Conservation (phyloP, 2,329 filamentous ascomycete genomes). For the Ascosphaera acerosa region DNA sequence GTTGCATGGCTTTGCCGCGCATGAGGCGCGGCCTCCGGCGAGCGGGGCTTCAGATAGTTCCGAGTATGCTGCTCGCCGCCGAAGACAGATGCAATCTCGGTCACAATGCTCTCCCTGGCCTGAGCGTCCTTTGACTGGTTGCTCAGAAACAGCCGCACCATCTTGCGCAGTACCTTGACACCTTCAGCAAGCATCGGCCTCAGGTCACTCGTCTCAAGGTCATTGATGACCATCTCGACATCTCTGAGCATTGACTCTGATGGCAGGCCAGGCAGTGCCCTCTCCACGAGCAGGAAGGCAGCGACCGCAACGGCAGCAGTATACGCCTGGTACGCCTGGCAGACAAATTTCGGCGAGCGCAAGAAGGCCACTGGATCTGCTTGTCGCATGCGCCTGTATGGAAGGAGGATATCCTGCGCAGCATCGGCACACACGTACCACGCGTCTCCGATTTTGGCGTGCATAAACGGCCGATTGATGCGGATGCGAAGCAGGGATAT, state of each 20-base stretch:
- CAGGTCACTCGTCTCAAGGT: constrained; percentile 7
- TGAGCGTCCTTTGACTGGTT: constrained; percentile 5
- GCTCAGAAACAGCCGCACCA: constrained; percentile 9
- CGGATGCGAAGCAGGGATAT: constrained; percentile 10
- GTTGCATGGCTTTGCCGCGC: no score
- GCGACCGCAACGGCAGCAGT: constrained; percentile 10
- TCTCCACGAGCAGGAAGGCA: constrained; percentile 9
- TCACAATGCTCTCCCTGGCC: constrained; percentile 7
- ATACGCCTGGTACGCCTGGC: constrained; percentile 10
- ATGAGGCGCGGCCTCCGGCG: neutral
- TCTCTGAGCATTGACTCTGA: constrained; percentile 7
- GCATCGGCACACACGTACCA: constrained; percentile 8
- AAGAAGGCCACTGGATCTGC: constrained; percentile 6
- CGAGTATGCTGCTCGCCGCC: constrained; percentile 9
- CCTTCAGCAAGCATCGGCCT: constrained; percentile 7
- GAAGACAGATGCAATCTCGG: constrained; percentile 8
- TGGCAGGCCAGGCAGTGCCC: constrained; percentile 7
- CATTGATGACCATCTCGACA: constrained; percentile 9
- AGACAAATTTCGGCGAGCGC: constrained; percentile 7
- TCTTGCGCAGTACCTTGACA: constrained; percentile 8
- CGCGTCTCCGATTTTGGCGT: constrained; percentile 7
- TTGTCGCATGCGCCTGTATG: constrained; percentile 8
- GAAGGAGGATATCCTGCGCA: constrained; percentile 8
- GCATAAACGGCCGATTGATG: constrained; percentile 9
- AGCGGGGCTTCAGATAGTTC: constrained; percentile 8